A percentile compares a stretch with the other conserved stretches of the same genome.
Conservation (phyloP, 768 basidiomycete species). For the Suillus sp. region DNA sequence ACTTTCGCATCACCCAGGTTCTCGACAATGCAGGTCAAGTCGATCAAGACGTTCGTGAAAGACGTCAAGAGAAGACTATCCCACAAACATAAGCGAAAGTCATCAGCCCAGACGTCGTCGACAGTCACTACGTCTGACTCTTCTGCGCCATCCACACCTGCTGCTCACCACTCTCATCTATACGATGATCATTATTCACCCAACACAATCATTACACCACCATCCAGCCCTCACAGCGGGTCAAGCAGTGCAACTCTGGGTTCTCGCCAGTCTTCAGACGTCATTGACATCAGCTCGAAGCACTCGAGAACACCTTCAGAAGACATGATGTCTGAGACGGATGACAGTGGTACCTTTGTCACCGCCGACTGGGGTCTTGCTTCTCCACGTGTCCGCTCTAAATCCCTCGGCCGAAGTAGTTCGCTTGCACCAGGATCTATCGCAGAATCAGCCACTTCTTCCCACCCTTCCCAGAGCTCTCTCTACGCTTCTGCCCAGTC, state of each 20-base stretch:
- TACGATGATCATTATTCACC: constrained; percentile 1
- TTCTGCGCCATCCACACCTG: constrained; percentile 15
- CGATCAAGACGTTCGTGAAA: constrained; percentile 32
- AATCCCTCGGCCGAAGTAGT: constrained; percentile 11
- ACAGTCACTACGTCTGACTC: constrained; percentile 18
- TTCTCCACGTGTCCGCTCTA: constrained; percentile 16
- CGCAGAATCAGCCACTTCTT: constrained; percentile 9
- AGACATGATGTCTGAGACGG: constrained; percentile 7
- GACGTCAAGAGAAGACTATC: constrained; percentile 37
- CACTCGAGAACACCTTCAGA: constrained; percentile 1
- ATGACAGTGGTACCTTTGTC: constrained; percentile 26
- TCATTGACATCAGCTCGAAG: constrained; percentile 26
- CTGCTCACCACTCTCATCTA: constrained; percentile 12
- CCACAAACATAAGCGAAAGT: constrained; percentile 20
- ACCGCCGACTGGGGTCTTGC: constrained; percentile 6
- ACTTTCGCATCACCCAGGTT: constrained; percentile 5
- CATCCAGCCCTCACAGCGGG: constrained; percentile 13
- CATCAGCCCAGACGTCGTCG: background rate
- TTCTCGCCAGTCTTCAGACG: constrained; percentile 13
- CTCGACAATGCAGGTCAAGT: constrained; percentile 33
- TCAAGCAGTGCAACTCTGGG: constrained; percentile 5
- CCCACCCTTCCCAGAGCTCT: constrained; percentile 3
- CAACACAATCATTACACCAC: constrained; percentile 22
- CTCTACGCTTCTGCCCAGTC: constrained; percentile 8
- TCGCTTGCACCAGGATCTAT: constrained; percentile 11